These are phyloP conservation scores for Fusarium sp. DNA, from an alignment of 2,329 filamentous ascomycete genomes.

Conservation along the genomic window DNA sequence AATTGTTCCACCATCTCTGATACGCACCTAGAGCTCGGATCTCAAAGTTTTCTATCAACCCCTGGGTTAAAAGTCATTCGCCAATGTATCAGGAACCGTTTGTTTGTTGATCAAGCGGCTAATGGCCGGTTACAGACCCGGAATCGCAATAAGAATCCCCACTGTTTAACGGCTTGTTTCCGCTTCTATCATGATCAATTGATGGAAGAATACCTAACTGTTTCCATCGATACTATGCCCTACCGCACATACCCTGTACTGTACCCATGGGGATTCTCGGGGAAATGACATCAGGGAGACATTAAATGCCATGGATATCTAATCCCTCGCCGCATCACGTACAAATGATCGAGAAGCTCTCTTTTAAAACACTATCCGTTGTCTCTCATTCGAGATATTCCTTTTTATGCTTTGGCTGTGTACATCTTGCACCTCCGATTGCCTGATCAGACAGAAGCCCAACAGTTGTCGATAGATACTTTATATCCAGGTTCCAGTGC, in stretches of 20 bases:
- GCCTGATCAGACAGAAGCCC: background rate
- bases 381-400: background rate
- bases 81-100: background rate
- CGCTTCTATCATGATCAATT: conserved; percentile 10
- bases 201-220: background rate
- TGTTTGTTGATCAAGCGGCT: conserved; percentile 11
- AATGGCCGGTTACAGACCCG: conserved; percentile 11
- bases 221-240: conserved; percentile 25
- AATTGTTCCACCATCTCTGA: too few species aligned
- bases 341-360: background rate
- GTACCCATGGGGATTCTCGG: background rate
- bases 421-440: background rate
- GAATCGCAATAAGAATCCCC: background rate
- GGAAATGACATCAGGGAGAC: conserved; percentile 29
- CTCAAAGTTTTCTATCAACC: background rate
- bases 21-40: background rate
- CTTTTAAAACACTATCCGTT: background rate
- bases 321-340: background rate
- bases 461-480: background rate
- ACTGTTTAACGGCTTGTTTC: conserved; percentile 32
- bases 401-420: background rate
- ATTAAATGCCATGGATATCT: background rate
- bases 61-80: background rate
- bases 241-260: conserved; percentile 24
- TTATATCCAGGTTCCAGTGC: background rate